Evolutionary conservation across 2,329 filamentous ascomycete genomes (phyloP).

Genomic region (Fusarium drepaniforme): DNA sequence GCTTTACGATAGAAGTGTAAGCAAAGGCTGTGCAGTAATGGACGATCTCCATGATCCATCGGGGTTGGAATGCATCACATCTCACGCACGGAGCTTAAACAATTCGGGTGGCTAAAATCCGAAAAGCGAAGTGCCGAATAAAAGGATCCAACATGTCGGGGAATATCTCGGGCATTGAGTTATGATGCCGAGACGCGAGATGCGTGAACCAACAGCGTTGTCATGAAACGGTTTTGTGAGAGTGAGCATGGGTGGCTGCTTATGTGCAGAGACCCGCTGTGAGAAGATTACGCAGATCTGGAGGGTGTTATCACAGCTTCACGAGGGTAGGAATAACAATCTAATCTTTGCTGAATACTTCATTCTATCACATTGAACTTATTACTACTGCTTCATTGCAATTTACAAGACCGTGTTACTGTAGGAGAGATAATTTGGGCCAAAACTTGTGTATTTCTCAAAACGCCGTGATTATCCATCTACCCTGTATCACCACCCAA

Average conservation of each 20-base stretch:
- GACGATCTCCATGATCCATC: neutral
- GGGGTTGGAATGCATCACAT: neutral
- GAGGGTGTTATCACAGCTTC: neutral
- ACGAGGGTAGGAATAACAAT: neutral
- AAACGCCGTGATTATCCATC: neutral
- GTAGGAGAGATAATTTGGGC: neutral
- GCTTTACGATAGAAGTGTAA: neutral
- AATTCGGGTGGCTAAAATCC: conserved; percentile 10
- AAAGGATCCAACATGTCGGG: neutral
- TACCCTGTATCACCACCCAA: neutral
- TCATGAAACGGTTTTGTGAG: neutral
- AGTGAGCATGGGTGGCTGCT: neutral
- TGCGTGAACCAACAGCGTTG: neutral
- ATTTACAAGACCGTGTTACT: neutral
- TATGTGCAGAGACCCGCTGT: neutral
- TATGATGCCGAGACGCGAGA: conserved; percentile 25
- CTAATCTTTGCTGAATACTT: no score
- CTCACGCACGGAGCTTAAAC: neutral
- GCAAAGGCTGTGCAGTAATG: neutral
- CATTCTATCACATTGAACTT: neutral
- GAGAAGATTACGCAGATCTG: neutral
- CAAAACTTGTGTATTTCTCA: neutral
- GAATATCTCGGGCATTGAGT: neutral
- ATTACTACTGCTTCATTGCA: neutral
- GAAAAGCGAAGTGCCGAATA: conserved; percentile 23